Evolutionary conservation across 495 filamentous ascomycete species (phyloP).

Genomic region (Glarea lozoyensis): DNA sequence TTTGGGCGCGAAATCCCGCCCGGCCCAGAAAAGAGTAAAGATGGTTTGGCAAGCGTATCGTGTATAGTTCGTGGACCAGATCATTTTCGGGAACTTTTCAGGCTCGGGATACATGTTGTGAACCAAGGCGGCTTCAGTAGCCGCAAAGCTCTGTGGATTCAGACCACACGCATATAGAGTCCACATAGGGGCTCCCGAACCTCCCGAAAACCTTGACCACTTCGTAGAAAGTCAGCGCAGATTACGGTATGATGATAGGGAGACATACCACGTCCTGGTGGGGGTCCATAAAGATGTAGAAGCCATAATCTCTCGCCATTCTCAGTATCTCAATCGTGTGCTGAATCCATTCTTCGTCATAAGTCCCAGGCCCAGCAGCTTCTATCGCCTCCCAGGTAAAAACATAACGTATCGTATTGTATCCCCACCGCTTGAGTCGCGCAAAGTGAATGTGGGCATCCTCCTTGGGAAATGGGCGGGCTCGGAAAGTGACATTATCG

Average conservation of each 20-base stretch:
- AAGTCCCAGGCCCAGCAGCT: conserved; percentile 81
- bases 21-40: conserved; percentile 90
- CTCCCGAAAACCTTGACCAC: conserved; percentile 90
- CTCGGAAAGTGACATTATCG: conserved; percentile 84
- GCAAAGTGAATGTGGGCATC: conserved; percentile 85
- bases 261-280: conserved; percentile 33
- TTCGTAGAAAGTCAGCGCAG: conserved; percentile 1
- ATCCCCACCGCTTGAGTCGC: conserved; percentile 78
- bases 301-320: conserved; percentile 79
- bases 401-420: conserved; percentile 91
- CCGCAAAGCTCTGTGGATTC: conserved; percentile 73
- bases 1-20: conserved; percentile 89
- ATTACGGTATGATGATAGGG: background rate
- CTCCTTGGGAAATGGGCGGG: conserved; percentile 69
- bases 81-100: conserved; percentile 90
- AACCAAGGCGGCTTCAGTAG: conserved; percentile 86
- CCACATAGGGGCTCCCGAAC: conserved; percentile 96
- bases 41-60: conserved; percentile 82
- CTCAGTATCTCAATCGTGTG: conserved; percentile 81
- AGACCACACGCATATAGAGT: conserved; percentile 90
- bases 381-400: conserved; percentile 99
- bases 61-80: conserved; percentile 96
- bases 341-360: conserved; percentile 89
- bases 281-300: conserved; percentile 88
- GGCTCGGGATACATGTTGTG: conserved; percentile 92